Percentiles rank a stretch among this genome's conserved stretches.
Conservation (phyloP, 345 rosid genomes). For the Salix koriyanagi region DNA sequence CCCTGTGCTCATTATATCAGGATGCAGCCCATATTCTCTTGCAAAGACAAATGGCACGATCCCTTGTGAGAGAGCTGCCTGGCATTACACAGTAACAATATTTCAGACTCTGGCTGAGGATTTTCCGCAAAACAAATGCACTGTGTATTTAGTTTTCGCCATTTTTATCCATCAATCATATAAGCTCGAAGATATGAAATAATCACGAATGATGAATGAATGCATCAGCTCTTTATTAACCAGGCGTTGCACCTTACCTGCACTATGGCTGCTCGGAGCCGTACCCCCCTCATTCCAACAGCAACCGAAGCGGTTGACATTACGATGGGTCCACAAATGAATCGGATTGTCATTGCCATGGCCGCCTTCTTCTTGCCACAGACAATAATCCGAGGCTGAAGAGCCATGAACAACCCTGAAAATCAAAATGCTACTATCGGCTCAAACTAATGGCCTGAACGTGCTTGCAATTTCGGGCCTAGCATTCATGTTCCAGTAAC, state of each 20-base stretch:
- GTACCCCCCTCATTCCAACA: conserved; percentile 46
- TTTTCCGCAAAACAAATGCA: background rate
- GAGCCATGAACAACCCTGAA: conserved; percentile 75
- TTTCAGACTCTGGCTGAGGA: background rate
- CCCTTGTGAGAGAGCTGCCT: conserved; percentile 87
- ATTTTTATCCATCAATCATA: no score
- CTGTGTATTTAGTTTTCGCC: no score
- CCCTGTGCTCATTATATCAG: conserved; percentile 72
- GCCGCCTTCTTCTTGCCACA: conserved; percentile 62
- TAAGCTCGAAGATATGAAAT: background rate
- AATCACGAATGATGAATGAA: background rate
- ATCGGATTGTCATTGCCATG: conserved; percentile 59
- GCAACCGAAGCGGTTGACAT: conserved; percentile 51
- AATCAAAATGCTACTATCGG: background rate
- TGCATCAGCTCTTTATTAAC: background rate
- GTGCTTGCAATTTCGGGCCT: background rate
- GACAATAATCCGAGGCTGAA: conserved; percentile 63
- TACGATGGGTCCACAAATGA: conserved; percentile 54
- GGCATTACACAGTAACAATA: conserved; percentile 5
- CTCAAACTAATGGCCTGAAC: background rate
- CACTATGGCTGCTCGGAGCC: conserved; percentile 65
- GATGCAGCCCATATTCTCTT: conserved; percentile 66
- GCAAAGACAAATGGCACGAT: conserved; percentile 81
- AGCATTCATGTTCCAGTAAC: background rate
- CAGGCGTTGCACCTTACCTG: conserved; percentile 36